Evolutionary conservation across 176 grass and related monocot genomes (phyloP).

Genomic region (Tillandsia fasciculata): DNA sequence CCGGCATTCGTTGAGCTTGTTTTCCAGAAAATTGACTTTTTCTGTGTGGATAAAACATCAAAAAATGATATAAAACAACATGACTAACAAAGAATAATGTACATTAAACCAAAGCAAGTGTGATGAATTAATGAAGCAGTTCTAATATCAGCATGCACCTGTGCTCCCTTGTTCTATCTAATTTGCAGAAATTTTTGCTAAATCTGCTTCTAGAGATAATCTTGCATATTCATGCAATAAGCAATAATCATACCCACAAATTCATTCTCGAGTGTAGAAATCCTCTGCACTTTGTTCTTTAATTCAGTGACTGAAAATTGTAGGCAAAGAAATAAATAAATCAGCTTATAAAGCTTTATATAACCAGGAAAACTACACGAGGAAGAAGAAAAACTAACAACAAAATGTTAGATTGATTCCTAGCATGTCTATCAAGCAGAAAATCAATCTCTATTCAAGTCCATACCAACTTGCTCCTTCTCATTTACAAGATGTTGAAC

Average conservation of each 20-base stretch:
- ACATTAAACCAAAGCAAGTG: background rate
- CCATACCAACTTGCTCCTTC: slow-evolving; percentile 69
- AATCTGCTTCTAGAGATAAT: slow-evolving; percentile 2
- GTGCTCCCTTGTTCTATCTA: background rate
- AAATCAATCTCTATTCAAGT: slow-evolving; percentile 4
- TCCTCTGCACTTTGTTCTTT: slow-evolving; percentile 59
- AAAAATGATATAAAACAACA: slow-evolving; percentile 13
- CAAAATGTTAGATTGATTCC: background rate
- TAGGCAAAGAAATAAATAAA: background rate
- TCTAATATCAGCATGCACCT: background rate
- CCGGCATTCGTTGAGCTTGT: slow-evolving; percentile 48
- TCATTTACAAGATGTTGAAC: slow-evolving; percentile 48
- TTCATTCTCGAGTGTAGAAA: slow-evolving; percentile 67
- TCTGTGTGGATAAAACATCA: slow-evolving; percentile 34
- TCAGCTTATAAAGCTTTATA: background rate
- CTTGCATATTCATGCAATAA: background rate
- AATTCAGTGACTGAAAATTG: slow-evolving; percentile 44
- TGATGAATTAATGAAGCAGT: background rate
- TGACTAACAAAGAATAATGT: slow-evolving; percentile 7
- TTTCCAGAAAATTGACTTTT: slow-evolving; percentile 53
- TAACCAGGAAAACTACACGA: background rate
- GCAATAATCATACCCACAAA: slow-evolving; percentile 47
- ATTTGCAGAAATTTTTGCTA: background rate
- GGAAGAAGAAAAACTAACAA: slow-evolving; percentile 4
- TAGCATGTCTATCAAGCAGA: background rate